Base-by-base conservation (phyloP, 108 stramenopile species). In the Cylindrotheca fusiformis region DNA sequence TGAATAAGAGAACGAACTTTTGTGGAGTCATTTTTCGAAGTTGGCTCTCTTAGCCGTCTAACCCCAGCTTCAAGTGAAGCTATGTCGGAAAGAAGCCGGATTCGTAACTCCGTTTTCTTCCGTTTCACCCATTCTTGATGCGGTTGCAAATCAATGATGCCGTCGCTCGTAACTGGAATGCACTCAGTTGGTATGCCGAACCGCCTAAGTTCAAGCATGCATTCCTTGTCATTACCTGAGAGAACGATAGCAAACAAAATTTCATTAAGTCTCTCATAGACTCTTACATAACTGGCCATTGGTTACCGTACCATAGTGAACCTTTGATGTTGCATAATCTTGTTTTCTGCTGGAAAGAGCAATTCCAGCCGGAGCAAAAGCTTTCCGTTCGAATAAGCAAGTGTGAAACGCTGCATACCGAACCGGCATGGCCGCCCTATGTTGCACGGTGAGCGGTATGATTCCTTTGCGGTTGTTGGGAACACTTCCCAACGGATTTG, bases 181-280 rank as follows among this genome's bases (percentile, higher is more conserved):
- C 44, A 27, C 6, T 55, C 24, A 1, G 27, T 27, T 3, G 72
- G 72, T 4, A 74, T 67, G 3, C 72, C 72, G 41, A 66, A 74
- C 0, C 57, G n/a, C 45, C 48, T 55, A 12, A 74, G 54, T 3
- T 49, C 36, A 31, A 58, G 65, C 28, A 14, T 8, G 30, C 65
- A 67, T 55, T 74, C 72, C 21, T 52, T 60, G 36, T 41, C 36
- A 41, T 41, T 14, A 41, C 36, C 36, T 6, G 6, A 41, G 36
- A 10, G 36, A 6, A 14, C 6, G 36, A 41, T 41, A 6, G 10
- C 36, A 10, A 10, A 10, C 6, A 41, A 6, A 14, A 41, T 41
- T 10, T 41, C 36, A 6, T 41, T 14, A n/a, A n/a, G n/a, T n/a
- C n/a, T n/a, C n/a, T n/a, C n/a, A n/a, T n/a, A n/a, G n/a, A n/a